phyloP scores from a whole-genome alignment of 805 yeast genomes.

The Yamadazyma endophytica region DNA sequence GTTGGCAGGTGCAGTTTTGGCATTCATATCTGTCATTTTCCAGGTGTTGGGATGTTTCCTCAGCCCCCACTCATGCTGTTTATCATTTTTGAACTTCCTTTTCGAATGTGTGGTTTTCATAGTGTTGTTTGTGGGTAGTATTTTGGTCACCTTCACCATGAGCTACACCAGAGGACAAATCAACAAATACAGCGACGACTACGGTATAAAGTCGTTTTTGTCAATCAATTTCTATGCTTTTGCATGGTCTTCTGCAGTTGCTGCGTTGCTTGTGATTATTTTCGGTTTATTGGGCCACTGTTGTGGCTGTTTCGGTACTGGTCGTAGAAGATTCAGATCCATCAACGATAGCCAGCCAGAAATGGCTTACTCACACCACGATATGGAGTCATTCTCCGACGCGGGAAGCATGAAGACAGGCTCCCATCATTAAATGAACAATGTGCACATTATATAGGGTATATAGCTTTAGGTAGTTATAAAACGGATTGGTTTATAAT shows the following conservation, averaged over 20 bases:
- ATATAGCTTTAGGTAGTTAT: background rate
- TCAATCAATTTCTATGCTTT: slow-evolving; percentile 52
- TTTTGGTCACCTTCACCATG: slow-evolving; percentile 62
- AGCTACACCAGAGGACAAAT: slow-evolving; percentile 45
- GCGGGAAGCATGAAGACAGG: slow-evolving; percentile 2
- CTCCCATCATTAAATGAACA: slow-evolving; percentile 4
- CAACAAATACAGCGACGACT: slow-evolving; percentile 41
- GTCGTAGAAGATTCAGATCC: slow-evolving; percentile 26
- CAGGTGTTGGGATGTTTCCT: slow-evolving; percentile 40
- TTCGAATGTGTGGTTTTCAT: slow-evolving; percentile 44
- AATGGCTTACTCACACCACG: slow-evolving; percentile 22
- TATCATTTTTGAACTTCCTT: slow-evolving; percentile 41
- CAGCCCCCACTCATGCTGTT: slow-evolving; percentile 42
- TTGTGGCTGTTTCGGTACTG: slow-evolving; percentile 33
- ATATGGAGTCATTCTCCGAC: slow-evolving; percentile 4
- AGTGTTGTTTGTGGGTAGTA: slow-evolving; percentile 45
- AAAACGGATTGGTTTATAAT: background rate
- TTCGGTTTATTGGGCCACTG: slow-evolving; percentile 39
- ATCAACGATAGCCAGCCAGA: slow-evolving; percentile 12
- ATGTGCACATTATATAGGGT: too few species aligned
- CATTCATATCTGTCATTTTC: slow-evolving; percentile 47
- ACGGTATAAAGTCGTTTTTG: slow-evolving; percentile 54
- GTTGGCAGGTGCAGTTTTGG: slow-evolving; percentile 25
- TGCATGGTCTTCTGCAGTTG: slow-evolving; percentile 61
- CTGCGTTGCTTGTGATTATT: slow-evolving; percentile 28